Conservation (phyloP, 345 rosid genomes). For the Mallotus nudiflorus region DNA sequence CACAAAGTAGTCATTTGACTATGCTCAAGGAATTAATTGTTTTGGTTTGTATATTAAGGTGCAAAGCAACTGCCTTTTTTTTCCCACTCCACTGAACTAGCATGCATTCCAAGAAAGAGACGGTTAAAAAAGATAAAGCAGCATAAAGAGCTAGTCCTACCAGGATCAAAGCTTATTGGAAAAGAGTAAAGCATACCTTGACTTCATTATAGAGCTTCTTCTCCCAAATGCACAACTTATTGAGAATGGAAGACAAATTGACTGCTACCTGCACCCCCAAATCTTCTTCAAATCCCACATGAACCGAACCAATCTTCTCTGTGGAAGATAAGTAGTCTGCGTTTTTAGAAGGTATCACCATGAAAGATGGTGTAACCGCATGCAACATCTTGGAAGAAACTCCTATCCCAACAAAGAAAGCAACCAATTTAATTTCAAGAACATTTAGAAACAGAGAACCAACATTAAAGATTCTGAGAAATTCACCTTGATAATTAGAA, state of each 20-base stretch:
- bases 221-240: constrained; percentile 68
- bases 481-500: constrained; percentile 32
- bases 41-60: too few relatives aligned
- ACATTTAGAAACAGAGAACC: neutral
- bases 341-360: neutral
- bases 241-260: constrained; percentile 54
- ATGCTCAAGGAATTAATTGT: too few relatives aligned
- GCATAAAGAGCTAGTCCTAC: neutral
- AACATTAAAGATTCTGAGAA: neutral
- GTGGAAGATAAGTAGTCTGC: neutral
- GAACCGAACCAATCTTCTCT: constrained; percentile 20
- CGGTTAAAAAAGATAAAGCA: neutral
- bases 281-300: constrained; percentile 32
- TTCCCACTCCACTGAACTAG: neutral
- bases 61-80: neutral
- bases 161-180: constrained; percentile 11
- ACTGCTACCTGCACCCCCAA: constrained; percentile 26
- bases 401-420: constrained; percentile 9
- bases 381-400: constrained; percentile 43
- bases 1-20: too few relatives aligned
- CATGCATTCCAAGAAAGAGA: constrained; percentile 8
- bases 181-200: constrained; percentile 44
- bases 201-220: constrained; percentile 72
- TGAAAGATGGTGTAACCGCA: constrained; percentile 17
- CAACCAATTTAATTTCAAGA: neutral